A percentile compares a stretch with the other conserved stretches of the same genome.
Evolutionary conservation across 371 early-diverging fungal species (phyloP).

Genomic region (Mucor saturninus): DNA sequence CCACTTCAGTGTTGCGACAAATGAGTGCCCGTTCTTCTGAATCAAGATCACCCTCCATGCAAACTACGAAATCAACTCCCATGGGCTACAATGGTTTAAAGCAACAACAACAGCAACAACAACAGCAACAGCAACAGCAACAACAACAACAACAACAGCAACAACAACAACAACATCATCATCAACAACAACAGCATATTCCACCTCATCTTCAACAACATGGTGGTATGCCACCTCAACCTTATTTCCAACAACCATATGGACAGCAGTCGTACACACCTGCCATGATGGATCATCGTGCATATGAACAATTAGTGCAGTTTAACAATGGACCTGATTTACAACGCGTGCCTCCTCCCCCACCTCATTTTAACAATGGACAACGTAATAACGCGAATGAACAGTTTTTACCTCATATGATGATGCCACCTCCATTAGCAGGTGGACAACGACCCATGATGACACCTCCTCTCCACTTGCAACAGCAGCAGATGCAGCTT

Average conservation of each 20-base stretch:
- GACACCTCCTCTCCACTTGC: slow-evolving; percentile 29
- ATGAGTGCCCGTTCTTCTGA: slow-evolving; percentile 60
- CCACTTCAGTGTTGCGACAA: slow-evolving; percentile 70
- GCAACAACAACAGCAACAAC: slow-evolving; percentile 5
- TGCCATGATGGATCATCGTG: slow-evolving; percentile 28
- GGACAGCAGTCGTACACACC: slow-evolving; percentile 25
- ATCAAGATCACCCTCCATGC: slow-evolving; percentile 43
- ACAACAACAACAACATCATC: background rate
- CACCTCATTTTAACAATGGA: slow-evolving; percentile 11
- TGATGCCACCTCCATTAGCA: slow-evolving; percentile 25
- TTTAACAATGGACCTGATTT: slow-evolving; percentile 6
- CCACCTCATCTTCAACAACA: slow-evolving; percentile 6
- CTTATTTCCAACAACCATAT: slow-evolving; percentile 12
- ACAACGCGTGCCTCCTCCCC: slow-evolving; percentile 14
- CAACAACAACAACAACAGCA: background rate
- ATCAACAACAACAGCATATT: slow-evolving; percentile 1
- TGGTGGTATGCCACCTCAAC: background rate
- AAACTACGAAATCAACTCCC: slow-evolving; percentile 28
- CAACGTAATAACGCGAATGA: slow-evolving; percentile 17
- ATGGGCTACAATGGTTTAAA: slow-evolving; percentile 1
- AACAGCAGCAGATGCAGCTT: slow-evolving; percentile 25
- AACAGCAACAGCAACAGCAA: background rate
- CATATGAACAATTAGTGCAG: slow-evolving; percentile 20
- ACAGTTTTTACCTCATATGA: slow-evolving; percentile 36
- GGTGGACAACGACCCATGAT: slow-evolving; percentile 39